Evolutionary conservation across 257 asterid genomes (phyloP), one percentile per base, ranked within the genome.

Genomic region (Thymus mandschuricus): DNA sequence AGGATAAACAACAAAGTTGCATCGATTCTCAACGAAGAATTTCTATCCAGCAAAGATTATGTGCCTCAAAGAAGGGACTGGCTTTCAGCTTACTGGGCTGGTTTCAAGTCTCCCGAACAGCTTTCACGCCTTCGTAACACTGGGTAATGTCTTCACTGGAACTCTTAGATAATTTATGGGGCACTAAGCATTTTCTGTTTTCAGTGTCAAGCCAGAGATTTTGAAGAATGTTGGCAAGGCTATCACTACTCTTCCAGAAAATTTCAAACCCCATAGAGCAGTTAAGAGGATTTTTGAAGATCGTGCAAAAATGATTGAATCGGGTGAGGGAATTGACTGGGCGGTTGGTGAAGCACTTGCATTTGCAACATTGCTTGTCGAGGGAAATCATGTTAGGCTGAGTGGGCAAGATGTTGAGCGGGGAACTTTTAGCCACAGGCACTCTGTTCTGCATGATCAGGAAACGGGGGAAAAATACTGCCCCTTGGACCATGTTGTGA

Each of bases 331-430:
- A 33, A 92, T 94, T 71, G 99, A 94, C 82, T 94, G 99, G 99
- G 99, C 96, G 12, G 80, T 94, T 57, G 99, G 86, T 46, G 99
- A 94, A 84, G 96, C 97, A 48, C 97, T 91, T 52, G 99, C 99
- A 79, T 94, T 94, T 81, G 97, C 99, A 38, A 91, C 99, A 33
- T 82, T 94, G 74, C 90, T 94, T 48, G 91, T 88, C 38, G 99
- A 94, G 81, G 99, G 97, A 76, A 94, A 94, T 82, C 99, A 94
- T 77, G 98, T 94, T 74, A 91, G 99, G 78, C 83, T 94, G 86
- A 94, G 99, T 54, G 99, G 99, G 75, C 99, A 94, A 82, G 99
- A 94, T 69, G 99, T 94, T 57, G 99, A 94, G 86, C 84, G 99
- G 58, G 99, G 99, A 60, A 94, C 97, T 81, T 94, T 94, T 78